phyloP scores from a whole-genome alignment of 2,329 filamentous ascomycete species.

The Graphilbum sp. region DNA sequence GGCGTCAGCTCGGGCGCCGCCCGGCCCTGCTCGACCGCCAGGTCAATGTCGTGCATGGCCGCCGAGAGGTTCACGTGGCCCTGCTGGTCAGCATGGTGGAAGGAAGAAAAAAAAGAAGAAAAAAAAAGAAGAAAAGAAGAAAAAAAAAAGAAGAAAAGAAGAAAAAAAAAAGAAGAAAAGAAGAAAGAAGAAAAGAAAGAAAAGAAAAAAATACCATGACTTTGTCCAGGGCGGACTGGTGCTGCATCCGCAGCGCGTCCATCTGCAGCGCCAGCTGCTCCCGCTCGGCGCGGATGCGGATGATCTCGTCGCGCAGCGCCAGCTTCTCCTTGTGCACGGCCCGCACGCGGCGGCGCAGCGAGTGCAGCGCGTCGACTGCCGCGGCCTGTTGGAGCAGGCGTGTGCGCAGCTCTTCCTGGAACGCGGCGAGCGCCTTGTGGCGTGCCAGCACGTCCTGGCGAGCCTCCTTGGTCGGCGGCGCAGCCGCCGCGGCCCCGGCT shows the following conservation, averaged over 20 bases:
- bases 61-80: conserved; percentile 38
- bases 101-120: background rate
- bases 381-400: conserved; percentile 44
- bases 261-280: conserved; percentile 46
- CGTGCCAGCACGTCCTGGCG: conserved; percentile 40
- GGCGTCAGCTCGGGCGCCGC: conserved; percentile 27
- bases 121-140: background rate
- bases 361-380: conserved; percentile 40
- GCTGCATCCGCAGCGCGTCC: conserved; percentile 43
- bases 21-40: conserved; percentile 27
- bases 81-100: conserved; percentile 8
- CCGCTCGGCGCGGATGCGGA: conserved; percentile 39
- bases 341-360: conserved; percentile 39
- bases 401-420: conserved; percentile 37
- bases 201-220: conserved; percentile 26
- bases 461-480: too few species aligned
- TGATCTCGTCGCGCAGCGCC: conserved; percentile 40
- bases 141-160: background rate
- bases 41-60: conserved; percentile 44
- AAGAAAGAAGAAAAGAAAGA: background rate
- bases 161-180: conserved; percentile 9
- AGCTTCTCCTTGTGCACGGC: conserved; percentile 41
- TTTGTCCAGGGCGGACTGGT: conserved; percentile 36
- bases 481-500: too few species aligned
- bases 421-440: conserved; percentile 38